Evolutionary conservation across 2,329 filamentous ascomycete species (phyloP).

Genomic region (Cladosporium sp.): DNA sequence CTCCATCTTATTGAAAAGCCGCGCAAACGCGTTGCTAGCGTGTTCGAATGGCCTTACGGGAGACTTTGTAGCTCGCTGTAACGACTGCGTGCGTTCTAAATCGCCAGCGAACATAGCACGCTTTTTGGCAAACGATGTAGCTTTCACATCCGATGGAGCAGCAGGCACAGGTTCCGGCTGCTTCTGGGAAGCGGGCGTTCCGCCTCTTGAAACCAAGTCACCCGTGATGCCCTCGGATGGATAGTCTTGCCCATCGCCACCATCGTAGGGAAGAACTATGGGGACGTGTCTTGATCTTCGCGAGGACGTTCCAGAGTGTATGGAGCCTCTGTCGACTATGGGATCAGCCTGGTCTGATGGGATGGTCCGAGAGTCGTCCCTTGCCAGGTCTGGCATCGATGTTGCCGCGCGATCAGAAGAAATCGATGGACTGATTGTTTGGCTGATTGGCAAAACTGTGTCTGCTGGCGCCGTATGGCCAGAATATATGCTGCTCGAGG

Average conservation of each 20-base stretch:
- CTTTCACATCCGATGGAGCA: background rate
- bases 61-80: conserved; percentile 29
- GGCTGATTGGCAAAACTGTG: background rate
- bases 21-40: conserved; percentile 35
- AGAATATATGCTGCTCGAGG: background rate
- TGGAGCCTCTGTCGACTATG: background rate
- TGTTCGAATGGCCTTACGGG: conserved; percentile 36
- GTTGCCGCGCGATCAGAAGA: background rate
- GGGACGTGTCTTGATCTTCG: conserved; percentile 16
- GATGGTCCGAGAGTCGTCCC: conserved; percentile 2
- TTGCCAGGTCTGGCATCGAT: background rate
- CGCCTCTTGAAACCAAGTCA: background rate
- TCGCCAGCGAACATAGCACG: conserved; percentile 28
- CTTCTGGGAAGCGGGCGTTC: background rate
- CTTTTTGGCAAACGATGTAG: conserved; percentile 21
- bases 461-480: background rate
- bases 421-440: background rate
- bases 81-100: conserved; percentile 25
- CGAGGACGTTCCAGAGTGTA: background rate
- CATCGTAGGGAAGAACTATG: conserved; percentile 16
- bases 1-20: conserved; percentile 32
- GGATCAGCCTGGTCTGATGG: background rate
- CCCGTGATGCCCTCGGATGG: conserved; percentile 5
- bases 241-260: conserved; percentile 11
- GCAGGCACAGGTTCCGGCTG: background rate